Percentiles rank a stretch among this genome's conserved stretches.
Conservation (phyloP, 73 alveolate genomes). For the Durusdinium trenchii region DNA sequence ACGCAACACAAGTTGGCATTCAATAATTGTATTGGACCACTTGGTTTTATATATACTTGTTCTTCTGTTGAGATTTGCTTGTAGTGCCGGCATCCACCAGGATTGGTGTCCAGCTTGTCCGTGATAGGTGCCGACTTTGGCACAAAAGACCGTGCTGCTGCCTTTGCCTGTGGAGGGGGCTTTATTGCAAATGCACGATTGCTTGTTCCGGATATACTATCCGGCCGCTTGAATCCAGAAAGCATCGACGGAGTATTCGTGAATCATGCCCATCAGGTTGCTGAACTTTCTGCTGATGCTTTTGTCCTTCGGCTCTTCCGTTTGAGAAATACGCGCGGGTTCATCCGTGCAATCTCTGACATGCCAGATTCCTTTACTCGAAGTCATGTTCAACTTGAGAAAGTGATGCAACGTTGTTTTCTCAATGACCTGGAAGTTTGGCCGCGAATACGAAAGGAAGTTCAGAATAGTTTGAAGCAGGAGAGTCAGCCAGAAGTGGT, state of each 20-base stretch:
- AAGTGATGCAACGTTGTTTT: constrained; percentile 94
- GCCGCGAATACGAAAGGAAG: constrained; percentile 87
- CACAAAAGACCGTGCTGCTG: constrained; percentile 64
- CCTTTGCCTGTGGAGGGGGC: constrained; percentile 55
- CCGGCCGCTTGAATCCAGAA: constrained; percentile 54
- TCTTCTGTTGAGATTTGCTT: not conserved
- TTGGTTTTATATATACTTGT: too few species aligned
- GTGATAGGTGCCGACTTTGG: constrained; percentile 60
- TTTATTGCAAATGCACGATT: constrained; percentile 63
- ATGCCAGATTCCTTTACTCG: constrained; percentile 69
- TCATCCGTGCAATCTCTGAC: constrained; percentile 87
- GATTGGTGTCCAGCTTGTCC: constrained; percentile 23
- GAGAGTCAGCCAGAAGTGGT: constrained; percentile 59
- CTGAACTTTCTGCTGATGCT: constrained; percentile 89
- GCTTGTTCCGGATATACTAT: constrained; percentile 74
- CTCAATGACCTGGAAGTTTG: constrained; percentile 70
- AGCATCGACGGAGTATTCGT: constrained; percentile 67
- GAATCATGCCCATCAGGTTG: constrained; percentile 76
- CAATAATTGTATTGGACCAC: too few species aligned
- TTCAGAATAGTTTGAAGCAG: constrained; percentile 38
- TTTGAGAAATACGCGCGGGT: constrained; percentile 63
- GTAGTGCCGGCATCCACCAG: not conserved
- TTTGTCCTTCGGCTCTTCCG: constrained; percentile 85
- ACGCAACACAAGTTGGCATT: too few species aligned
- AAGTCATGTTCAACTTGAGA: constrained; percentile 64